phyloP scores from a whole-genome alignment of 257 asterid species.

The Solanum sejunctum region DNA sequence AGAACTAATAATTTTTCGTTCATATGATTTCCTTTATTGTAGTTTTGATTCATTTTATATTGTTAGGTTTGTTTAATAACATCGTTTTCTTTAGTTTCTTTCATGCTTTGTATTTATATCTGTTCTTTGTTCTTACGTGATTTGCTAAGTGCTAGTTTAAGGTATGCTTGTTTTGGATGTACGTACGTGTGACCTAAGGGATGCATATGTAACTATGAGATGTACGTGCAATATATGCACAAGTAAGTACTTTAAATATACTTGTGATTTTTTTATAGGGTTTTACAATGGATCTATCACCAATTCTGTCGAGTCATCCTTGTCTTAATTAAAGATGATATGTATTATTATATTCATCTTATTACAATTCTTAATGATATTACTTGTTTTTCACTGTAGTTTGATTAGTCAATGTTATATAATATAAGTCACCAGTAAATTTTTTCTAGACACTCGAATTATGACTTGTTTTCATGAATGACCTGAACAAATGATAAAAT shows the following conservation, averaged over 20 bases:
- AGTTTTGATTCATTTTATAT: not conserved
- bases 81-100: not conserved
- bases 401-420: too few species aligned
- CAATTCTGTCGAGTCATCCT: not conserved
- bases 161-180: not conserved
- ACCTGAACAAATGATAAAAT: too few species aligned
- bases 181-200: not conserved
- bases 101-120: not conserved
- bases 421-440: too few species aligned
- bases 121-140: not conserved
- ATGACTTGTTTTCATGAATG: too few species aligned
- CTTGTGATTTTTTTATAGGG: not conserved
- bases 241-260: not conserved
- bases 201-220: not conserved
- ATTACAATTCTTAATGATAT: too few species aligned
- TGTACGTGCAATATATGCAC: not conserved
- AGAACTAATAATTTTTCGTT: too few species aligned
- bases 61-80: not conserved
- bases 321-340: too few species aligned
- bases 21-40: not conserved
- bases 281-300: not conserved
- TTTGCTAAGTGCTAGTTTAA: not conserved
- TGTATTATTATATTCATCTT: too few species aligned
- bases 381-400: not conserved
- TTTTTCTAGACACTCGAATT: too few species aligned